Percentiles rank a stretch among this genome's conserved stretches.
Conservation (phyloP, 345 rosid genomes). For the Limnanthes douglasii region DNA sequence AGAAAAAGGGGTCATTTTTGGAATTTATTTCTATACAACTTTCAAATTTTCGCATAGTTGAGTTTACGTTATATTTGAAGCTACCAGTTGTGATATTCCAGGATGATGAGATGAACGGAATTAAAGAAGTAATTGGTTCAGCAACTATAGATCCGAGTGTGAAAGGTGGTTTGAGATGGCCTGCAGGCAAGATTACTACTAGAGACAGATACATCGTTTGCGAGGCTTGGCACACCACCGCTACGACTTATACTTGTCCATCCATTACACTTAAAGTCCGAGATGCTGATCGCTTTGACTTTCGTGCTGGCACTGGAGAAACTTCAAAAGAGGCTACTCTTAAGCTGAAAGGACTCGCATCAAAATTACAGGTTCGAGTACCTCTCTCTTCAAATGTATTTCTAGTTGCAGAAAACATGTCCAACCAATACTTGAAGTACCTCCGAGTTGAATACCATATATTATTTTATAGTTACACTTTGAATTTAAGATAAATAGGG, state of each 20-base stretch:
- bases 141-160: slow-evolving; percentile 39
- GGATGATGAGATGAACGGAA: slow-evolving; percentile 41
- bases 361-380: slow-evolving; percentile 16
- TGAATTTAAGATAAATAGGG: no score
- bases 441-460: no score
- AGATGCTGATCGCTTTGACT: slow-evolving; percentile 42
- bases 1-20: no score
- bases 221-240: slow-evolving; percentile 30
- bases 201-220: slow-evolving; percentile 23
- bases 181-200: slow-evolving; percentile 22
- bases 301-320: slow-evolving; percentile 22
- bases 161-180: slow-evolving; percentile 71
- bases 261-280: slow-evolving; percentile 32
- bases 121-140: slow-evolving; percentile 24
- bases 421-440: no score
- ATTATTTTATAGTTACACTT: no score
- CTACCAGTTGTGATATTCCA: slow-evolving; percentile 9
- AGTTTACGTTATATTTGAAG: no score
- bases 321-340: slow-evolving; percentile 21
- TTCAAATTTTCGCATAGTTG: no score
- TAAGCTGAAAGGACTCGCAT: slow-evolving; percentile 31
- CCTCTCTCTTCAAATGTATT: no score
- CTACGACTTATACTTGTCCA: slow-evolving; percentile 20
- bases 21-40: no score
- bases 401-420: no score